Evolutionary conservation across 441 rosid genomes (phyloP), one percentile per base, ranked within the genome.

Genomic region (Syzygium malaccense): DNA sequence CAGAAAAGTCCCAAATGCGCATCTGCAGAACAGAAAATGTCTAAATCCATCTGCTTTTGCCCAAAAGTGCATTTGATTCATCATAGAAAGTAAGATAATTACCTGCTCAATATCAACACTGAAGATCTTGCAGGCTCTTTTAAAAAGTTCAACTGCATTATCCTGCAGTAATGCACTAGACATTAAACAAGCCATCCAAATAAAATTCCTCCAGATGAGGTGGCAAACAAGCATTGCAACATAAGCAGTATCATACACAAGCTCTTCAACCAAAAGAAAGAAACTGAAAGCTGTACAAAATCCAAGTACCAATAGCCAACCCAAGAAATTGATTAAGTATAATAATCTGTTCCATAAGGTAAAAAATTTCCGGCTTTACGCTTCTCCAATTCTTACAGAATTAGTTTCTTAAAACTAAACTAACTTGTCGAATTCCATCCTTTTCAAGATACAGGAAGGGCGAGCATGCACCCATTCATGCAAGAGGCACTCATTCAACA

Each of bases 81-180:
- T 26, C 87, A 86, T 87, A 88, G 87, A 78, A 48, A 87, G 84
- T 88, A 62, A 88, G 48, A 89, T 85, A 85, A 87, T 88, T 92
- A 96, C 98, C 97, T 91, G 95, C 90, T 95, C 95, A 87, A 94
- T 92, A 88, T 96, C 96, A 75, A 92, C 87, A 89, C 92, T 94
- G 91, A 96, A 95, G 92, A 96, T 95, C 95, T 93, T 94, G 94
- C 95, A 96, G 51, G 97, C 96, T 92, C 98, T 94, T 94, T 93
- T 94, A 92, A 94, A 96, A 90, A 94, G 92, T 91, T 96, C 97
- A 83, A 89, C 92, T 88, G 96, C 85, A 91, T 96, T 96, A 90
- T 96, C 97, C 98, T 96, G 89, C 68, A 91, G 75, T 13, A 83
- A 41, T 23, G 25, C 23, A 41, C 13, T 41, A 23, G 83, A 23